Base-by-base conservation (phyloP, 139 green algal species). In the Microglena sp. region DNA sequence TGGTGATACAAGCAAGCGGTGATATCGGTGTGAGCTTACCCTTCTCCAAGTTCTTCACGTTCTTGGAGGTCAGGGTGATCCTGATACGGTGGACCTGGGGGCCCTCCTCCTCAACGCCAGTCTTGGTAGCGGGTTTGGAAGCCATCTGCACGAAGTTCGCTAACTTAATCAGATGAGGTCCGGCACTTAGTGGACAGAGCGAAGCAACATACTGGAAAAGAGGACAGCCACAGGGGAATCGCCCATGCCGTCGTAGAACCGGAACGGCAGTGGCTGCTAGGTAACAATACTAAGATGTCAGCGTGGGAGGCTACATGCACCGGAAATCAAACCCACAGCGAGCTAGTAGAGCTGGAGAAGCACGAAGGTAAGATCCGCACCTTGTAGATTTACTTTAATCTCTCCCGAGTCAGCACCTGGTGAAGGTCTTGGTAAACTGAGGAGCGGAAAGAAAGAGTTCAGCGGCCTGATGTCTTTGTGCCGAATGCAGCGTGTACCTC, bases 31-130 rank as follows among this genome's bases (percentile, higher is more conserved):
- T n/a, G n/a, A n/a, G n/a, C 57, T 61, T 61, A 93, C 86, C 86
- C 84, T 99, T 99, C 86, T 98, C 94, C 55, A 99, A 81, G 80
- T 87, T 91, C 77, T 89, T 90, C 22, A 98, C 90, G 82, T 96
- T 95, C 59, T 79, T 85, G 65, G 90, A 96, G 31, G 92, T 97
- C 24, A 99, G 86, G 35, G 94, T 99, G 82, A 99, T 99, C 72
- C 94, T 85, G 80, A 99, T 99, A 60, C 91, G 84, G 77, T 98
- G 92, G 24, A 86, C 75, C 31, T 79, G 72, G 21, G 84, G 77
- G 22, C 72, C 75, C 62, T 91, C 89, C 71, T 94, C 91, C 68
- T 90, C 79, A 35, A 86, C 60, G 21, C 76, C 76, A 8, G 62
- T 45, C 76, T 82, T 82, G 50, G 54, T 57, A 61, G 35, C 63